A percentile compares a stretch with the other conserved stretches of the same genome.
These are phyloP conservation scores for Coemansia sp. DNA, from an alignment of 192 early-diverging fungal genomes.

Conservation along the genomic window DNA sequence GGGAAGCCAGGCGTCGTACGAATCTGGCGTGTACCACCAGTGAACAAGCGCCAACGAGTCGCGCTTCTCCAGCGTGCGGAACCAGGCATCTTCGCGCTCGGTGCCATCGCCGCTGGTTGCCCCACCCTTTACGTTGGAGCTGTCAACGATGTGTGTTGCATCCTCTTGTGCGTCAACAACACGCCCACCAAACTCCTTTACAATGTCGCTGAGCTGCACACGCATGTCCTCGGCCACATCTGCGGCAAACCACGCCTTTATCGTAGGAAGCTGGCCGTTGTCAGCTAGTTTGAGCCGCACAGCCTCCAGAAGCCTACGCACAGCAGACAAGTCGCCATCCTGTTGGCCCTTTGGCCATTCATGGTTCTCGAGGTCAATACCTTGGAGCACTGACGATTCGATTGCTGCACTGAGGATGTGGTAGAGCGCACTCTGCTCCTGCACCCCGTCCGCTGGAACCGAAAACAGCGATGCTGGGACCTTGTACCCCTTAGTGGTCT, in stretches of 20 bases:
- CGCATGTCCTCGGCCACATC: conserved; percentile 25
- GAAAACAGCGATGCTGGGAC: conserved; percentile 34
- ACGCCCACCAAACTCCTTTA: conserved; percentile 27
- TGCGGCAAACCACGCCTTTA: conserved; percentile 28
- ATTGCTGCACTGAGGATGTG: conserved; percentile 39
- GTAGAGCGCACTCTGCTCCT: conserved; percentile 38
- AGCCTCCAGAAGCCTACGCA: conserved; percentile 20
- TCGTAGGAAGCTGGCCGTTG: conserved; percentile 33
- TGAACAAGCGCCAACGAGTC: conserved; percentile 67
- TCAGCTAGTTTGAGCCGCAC: conserved; percentile 44
- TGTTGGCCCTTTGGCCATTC: conserved; percentile 15
- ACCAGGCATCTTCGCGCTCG: conserved; percentile 41
- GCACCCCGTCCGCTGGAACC: conserved; percentile 25
- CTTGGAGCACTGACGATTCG: conserved; percentile 23
- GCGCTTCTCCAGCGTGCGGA: conserved; percentile 47
- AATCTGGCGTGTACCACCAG: conserved; percentile 83
- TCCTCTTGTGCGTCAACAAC: conserved; percentile 20
- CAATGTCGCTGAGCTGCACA: conserved; percentile 6
- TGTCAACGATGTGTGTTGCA: conserved; percentile 39
- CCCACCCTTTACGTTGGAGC: conserved; percentile 10
- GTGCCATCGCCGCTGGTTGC: neutral
- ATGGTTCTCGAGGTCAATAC: conserved; percentile 13
- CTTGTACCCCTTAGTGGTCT: conserved; percentile 17
- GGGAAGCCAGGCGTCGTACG: conserved; percentile 73
- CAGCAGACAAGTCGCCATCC: conserved; percentile 7